Evolutionary conservation across 106 monocot species (phyloP), one percentile per base, ranked within the genome.

Genomic region (Dendrobium chrysotoxum): DNA sequence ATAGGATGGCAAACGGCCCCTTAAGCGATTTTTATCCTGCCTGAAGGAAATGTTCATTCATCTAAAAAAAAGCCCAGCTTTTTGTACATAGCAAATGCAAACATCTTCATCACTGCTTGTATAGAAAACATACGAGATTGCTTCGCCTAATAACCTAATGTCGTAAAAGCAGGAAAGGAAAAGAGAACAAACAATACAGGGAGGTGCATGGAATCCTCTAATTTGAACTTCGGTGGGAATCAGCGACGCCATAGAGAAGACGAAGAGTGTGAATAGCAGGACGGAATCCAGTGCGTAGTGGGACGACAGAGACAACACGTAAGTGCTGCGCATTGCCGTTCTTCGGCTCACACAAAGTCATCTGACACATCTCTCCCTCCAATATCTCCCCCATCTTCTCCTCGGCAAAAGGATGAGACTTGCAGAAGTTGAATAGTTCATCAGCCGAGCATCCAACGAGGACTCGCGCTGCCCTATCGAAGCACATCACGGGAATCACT

Each of bases 391-490:
- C 82, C 1, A 84, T 87, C 70, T 80, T 85, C 66, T 81, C 77
- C 53, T 89, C 87, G 15, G 89, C 89, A 5, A 17, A 76, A 1
- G 86, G 86, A 73, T 91, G 85, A 76, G 75, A 64, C 5, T 53
- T 75, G 77, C 87, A 90, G 85, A 97, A 83, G 75, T 80, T 10
- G 83, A 85, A 80, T 79, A 94, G 78, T 30, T 92, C 94, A 55
- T 89, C 89, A 7, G 97, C 97, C 8, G 92, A 86, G 85, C 91
- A 88, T 40, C 94, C 94, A 40, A 91, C 67, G 13, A 94, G 84
- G 17, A 66, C 80, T 18, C 84, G 87, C 17, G 94, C 89, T 10
- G 88, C 86, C 71, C 92, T 80, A 73, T 98, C 97, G 79, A 98
- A 98, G 81, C 84, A 88, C 0, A 94, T 68, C 28, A 88, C 97